These are phyloP conservation scores for Plasmodium vivax DNA, from an alignment of 169 alveolate species.

Conservation along the genomic window DNA sequence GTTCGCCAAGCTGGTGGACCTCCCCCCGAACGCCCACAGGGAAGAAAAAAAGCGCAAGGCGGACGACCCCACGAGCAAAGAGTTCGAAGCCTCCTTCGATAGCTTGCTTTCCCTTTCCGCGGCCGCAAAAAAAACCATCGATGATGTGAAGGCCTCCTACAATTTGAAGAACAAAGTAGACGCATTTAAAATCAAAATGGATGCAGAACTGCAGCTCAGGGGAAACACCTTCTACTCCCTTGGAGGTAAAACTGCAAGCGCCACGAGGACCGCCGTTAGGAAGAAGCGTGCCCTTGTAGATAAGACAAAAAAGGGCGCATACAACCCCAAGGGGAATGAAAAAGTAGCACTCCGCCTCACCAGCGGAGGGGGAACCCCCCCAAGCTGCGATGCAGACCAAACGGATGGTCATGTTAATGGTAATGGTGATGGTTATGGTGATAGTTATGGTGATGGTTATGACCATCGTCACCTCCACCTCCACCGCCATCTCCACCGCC, in stretches of 20 bases:
- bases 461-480: too few species aligned
- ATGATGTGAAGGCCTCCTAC: not conserved
- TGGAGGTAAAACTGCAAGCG: not conserved
- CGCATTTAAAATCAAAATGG: slow-evolving; percentile 50
- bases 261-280: not conserved
- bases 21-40: not conserved
- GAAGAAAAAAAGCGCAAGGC: not conserved
- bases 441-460: too few species aligned
- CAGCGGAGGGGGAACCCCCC: not conserved
- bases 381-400: slow-evolving; percentile 1
- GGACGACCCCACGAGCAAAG: not conserved
- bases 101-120: slow-evolving; percentile 13
- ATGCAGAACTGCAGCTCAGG: slow-evolving; percentile 60
- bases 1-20: not conserved
- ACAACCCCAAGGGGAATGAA: not conserved
- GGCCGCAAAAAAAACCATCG: slow-evolving; percentile 17
- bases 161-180: slow-evolving; percentile 34
- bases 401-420: not conserved
- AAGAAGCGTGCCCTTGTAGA: not conserved
- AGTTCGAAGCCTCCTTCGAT: not conserved
- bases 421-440: too few species aligned
- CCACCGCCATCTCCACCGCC: too few species aligned
- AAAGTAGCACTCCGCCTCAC: not conserved
- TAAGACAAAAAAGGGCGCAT: not conserved
- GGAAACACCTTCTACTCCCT: slow-evolving; percentile 3